phyloP scores from a whole-genome alignment of 306 rosid genomes.

The Quercus aquifolioides region DNA sequence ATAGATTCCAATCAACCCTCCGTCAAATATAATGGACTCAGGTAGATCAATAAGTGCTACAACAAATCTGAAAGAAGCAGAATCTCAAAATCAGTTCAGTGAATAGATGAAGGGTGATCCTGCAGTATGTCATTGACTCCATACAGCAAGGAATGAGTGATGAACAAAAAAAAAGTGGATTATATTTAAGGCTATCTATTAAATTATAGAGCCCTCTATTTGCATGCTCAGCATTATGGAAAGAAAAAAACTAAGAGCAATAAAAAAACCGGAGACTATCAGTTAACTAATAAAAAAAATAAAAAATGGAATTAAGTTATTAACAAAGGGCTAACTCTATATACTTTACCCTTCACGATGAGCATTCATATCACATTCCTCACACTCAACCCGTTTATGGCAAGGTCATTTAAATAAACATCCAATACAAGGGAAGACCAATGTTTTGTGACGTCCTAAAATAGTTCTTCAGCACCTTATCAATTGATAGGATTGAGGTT shows the following conservation, averaged over 20 bases:
- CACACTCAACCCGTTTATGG: slow-evolving; percentile 67
- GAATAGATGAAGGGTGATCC: not conserved
- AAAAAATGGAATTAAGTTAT: not conserved
- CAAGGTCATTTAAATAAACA: slow-evolving; percentile 48
- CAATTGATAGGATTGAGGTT: slow-evolving; percentile 25
- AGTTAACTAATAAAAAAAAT: not conserved
- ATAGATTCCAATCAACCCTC: slow-evolving; percentile 88
- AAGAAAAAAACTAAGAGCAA: not conserved
- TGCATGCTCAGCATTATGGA: not conserved
- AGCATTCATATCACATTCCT: slow-evolving; percentile 90
- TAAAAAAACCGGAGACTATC: not conserved
- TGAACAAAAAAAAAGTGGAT: not conserved
- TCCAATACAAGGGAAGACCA: slow-evolving; percentile 73
- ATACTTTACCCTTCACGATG: slow-evolving; percentile 84
- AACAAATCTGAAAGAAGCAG: slow-evolving; percentile 63
- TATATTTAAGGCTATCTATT: not conserved
- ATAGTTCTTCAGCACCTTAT: slow-evolving; percentile 38
- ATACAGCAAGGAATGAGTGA: not conserved
- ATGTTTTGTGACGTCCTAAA: slow-evolving; percentile 52
- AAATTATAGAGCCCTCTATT: not conserved
- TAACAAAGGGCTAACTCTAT: not conserved
- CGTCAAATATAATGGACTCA: slow-evolving; percentile 58
- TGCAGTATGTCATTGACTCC: not conserved
- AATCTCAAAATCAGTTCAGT: slow-evolving; percentile 17
- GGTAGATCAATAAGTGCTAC: slow-evolving; percentile 71